Evolutionary conservation across 2,329 filamentous ascomycete species (phyloP), one percentile per base, ranked within the genome.

Genomic region (Fusarium burgessii): DNA sequence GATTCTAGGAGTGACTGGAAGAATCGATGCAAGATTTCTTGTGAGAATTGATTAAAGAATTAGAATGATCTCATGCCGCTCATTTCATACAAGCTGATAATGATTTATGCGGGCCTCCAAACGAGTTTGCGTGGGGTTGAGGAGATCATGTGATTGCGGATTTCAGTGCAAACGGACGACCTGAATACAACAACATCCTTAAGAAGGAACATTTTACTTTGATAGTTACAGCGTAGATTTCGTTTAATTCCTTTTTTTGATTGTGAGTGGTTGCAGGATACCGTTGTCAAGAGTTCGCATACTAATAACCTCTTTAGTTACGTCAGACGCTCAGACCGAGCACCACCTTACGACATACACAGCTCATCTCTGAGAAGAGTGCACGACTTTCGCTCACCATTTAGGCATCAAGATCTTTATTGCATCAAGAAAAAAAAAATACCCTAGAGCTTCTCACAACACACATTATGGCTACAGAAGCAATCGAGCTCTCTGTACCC

Each of bases 401-500:
- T 17, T 60, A 25, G 29, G 29, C 20, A 51, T n/a, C 49, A 23
- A 51, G 17, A 33, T 27, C 8, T 9, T 38, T 35, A 50, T 14
- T n/a, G 25, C 15, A 32, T 9, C 15, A 25, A n/a, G 6, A 20
- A 2, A 27, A 20, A n/a, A 6, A 20, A 2, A 27, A 20, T 8
- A 25, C 13, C 3, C 5, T n/a, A 15, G 15, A 29, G 5, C 27
- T 47, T 17, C 13, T 18, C 36, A 20, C 41, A 45, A 32, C 43
- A 27, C 43, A 50, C 32, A 72, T 36, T 55, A 80, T 80, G 78
- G 67, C 74, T 25, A 67, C 72, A 49, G 66, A 72, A 41, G 52
- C 73, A 13, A 55, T 73, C 40, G 74, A 91, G 74, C 79, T 91
- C 14, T 89, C 89, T 3, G 83, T 91, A 27, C 87, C 88, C 9